phyloP scores from a whole-genome alignment of 768 basidiomycete genomes.

The Pholiota conissans region DNA sequence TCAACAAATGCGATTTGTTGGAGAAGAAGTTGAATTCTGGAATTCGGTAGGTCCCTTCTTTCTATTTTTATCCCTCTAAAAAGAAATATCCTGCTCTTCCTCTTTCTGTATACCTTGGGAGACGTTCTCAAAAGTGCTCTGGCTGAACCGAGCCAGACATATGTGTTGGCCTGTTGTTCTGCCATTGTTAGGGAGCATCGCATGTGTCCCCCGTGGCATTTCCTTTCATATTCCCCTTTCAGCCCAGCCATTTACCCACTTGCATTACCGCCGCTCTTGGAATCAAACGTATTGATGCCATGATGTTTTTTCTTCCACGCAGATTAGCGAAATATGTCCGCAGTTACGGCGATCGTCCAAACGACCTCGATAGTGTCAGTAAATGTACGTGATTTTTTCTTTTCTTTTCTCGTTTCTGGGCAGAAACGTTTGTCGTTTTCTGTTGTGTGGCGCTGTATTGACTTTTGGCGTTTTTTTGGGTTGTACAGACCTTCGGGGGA shows the following conservation, averaged over 20 bases:
- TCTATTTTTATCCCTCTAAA: conserved; percentile 2
- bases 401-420: too few species aligned
- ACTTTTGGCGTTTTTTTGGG: too few species aligned
- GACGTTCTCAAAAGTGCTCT: too few species aligned
- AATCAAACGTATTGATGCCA: neutral
- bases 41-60: conserved; percentile 36
- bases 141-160: neutral
- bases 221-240: conserved; percentile 4
- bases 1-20: conserved; percentile 88
- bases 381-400: conserved; percentile 52
- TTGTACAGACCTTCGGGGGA: conserved; percentile 58
- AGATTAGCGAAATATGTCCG: conserved; percentile 69
- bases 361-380: conserved; percentile 67
- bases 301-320: conserved; percentile 5
- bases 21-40: conserved; percentile 67
- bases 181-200: too few species aligned
- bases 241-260: neutral
- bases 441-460: too few species aligned
- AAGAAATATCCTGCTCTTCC: conserved; percentile 3
- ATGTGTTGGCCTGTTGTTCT: neutral
- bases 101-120: neutral
- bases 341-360: conserved; percentile 69
- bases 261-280: neutral
- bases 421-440: too few species aligned
- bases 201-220: neutral